Percentiles rank a stretch among this genome's conserved stretches.
phyloP scores from a whole-genome alignment of 352 stramenopile species.

The Pilasporangium apinafurcum region DNA sequence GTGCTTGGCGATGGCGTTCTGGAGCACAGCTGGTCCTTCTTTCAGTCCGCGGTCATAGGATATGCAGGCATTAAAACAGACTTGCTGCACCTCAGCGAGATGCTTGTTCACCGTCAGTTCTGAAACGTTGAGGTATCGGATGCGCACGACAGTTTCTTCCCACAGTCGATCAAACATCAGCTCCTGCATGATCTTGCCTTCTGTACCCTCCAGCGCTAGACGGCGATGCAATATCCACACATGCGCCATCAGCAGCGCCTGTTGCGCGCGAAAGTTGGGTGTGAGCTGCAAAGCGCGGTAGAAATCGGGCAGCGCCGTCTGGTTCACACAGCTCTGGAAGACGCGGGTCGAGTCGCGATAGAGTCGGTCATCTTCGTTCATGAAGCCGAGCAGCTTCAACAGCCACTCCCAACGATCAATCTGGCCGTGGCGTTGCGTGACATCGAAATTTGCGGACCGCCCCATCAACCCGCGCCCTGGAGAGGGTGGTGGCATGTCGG shows the following conservation, averaged over 20 bases:
- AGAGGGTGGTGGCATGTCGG: conserved; percentile 75
- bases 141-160: conserved; percentile 92
- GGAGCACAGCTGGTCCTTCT: conserved; percentile 36
- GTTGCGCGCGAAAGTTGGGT: conserved; percentile 88
- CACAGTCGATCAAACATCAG: conserved; percentile 96
- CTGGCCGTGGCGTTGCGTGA: conserved; percentile 51
- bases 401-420: conserved; percentile 80
- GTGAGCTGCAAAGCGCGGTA: conserved; percentile 58
- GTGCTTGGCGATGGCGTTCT: conserved; percentile 64
- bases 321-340: conserved; percentile 83
- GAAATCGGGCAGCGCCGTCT: conserved; percentile 66
- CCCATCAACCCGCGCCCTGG: conserved; percentile 64
- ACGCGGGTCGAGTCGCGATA: conserved; percentile 67
- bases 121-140: conserved; percentile 90
- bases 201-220: conserved; percentile 71
- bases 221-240: conserved; percentile 96
- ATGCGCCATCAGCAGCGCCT: conserved; percentile 92
- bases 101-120: conserved; percentile 97
- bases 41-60: conserved; percentile 91
- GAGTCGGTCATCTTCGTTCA: conserved; percentile 80
- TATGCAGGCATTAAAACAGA: conserved; percentile 92
- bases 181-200: conserved; percentile 89
- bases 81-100: conserved; percentile 93
- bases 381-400: conserved; percentile 77
- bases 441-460: conserved; percentile 76